Conservation (phyloP, 2,329 filamentous ascomycete genomes). For the Fusarium sp. region DNA sequence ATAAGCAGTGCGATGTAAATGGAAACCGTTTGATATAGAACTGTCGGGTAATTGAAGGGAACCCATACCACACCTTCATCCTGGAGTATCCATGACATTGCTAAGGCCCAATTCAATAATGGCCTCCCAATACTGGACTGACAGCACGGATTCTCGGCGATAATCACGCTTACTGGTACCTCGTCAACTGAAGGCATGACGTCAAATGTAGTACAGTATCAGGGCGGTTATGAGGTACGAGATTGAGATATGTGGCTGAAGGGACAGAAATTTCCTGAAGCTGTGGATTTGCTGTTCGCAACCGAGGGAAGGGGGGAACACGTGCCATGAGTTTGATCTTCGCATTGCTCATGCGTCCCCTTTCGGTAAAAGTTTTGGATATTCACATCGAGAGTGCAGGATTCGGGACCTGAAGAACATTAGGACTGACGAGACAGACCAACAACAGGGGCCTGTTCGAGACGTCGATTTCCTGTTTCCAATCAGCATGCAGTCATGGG, state of each 20-base stretch:
- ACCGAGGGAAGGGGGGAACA: not conserved
- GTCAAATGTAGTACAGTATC: not conserved
- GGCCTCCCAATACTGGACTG: not conserved
- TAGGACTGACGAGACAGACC: not conserved
- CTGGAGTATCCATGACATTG: not conserved
- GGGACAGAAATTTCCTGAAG: not conserved
- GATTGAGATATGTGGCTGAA: not conserved
- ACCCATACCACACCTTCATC: not conserved
- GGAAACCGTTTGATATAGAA: not conserved
- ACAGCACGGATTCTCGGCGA: not conserved
- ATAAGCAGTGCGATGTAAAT: no score
- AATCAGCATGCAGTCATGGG: not conserved
- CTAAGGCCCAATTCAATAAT: not conserved
- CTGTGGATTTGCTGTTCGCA: not conserved
- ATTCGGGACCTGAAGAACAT: not conserved
- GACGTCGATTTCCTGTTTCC: not conserved
- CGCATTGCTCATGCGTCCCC: not conserved
- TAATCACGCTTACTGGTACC: not conserved
- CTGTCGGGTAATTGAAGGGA: not conserved
- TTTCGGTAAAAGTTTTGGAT: not conserved
- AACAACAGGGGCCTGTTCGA: not conserved
- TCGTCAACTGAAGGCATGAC: not conserved
- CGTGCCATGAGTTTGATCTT: slow-evolving; percentile 5
- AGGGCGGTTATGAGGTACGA: not conserved
- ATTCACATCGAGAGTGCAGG: not conserved